A percentile compares a stretch with the other conserved stretches of the same genome.
phyloP scores from a whole-genome alignment of 2,329 filamentous ascomycete genomes.

The Aureobasidium vineae region DNA sequence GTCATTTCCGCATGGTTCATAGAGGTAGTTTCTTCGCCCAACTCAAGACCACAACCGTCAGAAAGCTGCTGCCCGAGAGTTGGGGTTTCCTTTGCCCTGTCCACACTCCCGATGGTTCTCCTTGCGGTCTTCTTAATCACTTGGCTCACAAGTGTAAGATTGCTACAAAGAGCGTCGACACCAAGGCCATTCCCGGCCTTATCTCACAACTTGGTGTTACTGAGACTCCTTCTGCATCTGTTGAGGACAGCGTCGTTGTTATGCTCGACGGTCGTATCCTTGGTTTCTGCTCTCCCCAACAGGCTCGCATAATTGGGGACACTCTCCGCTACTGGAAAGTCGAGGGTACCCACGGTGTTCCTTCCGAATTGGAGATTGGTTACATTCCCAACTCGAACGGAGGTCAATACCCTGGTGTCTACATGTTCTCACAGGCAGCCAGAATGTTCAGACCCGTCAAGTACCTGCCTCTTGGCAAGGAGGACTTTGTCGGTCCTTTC shows the following conservation, averaged over 20 bases:
- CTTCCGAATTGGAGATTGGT: slow-evolving; percentile 83
- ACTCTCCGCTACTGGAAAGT: slow-evolving; percentile 96
- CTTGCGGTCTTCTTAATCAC: slow-evolving; percentile 93
- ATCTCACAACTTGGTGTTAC: slow-evolving; percentile 78
- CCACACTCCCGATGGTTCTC: slow-evolving; percentile 93
- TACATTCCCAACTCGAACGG: slow-evolving; percentile 83
- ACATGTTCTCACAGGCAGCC: slow-evolving; percentile 82
- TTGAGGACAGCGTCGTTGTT: slow-evolving; percentile 81
- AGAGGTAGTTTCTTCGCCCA: slow-evolving; percentile 98
- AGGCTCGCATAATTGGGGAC: slow-evolving; percentile 78
- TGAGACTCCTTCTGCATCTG: slow-evolving; percentile 70
- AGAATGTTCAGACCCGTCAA: slow-evolving; percentile 90
- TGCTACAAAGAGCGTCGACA: slow-evolving; percentile 71
- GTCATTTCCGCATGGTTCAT: slow-evolving; percentile 98
- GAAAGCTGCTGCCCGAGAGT: slow-evolving; percentile 91
- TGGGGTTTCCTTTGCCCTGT: slow-evolving; percentile 98
- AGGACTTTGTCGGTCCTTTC: slow-evolving; percentile 86
- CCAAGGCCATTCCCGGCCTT: slow-evolving; percentile 69
- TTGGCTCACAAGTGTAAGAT: slow-evolving; percentile 93
- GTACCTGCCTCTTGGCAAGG: slow-evolving; percentile 80
- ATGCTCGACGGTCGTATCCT: slow-evolving; percentile 88
- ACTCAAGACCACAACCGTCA: slow-evolving; percentile 92
- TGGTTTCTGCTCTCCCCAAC: slow-evolving; percentile 83
- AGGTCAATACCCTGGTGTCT: slow-evolving; percentile 95
- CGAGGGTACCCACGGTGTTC: slow-evolving; percentile 75